Conservation (phyloP, 495 filamentous ascomycete genomes). For the Penicillium bialowiezense region DNA sequence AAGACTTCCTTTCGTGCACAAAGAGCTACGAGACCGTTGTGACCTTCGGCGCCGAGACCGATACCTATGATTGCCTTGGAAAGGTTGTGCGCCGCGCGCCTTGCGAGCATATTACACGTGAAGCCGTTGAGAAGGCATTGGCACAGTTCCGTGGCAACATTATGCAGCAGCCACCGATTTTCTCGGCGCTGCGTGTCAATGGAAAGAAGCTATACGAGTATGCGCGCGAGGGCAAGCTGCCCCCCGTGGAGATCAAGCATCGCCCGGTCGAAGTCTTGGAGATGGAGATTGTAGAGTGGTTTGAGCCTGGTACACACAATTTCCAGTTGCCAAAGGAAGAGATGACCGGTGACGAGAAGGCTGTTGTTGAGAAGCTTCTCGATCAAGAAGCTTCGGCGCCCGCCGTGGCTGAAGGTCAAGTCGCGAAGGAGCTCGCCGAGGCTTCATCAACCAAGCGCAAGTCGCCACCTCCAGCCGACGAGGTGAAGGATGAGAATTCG, state of each 20-base stretch:
- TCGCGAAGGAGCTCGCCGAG: constrained; percentile 9
- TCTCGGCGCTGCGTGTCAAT: constrained; percentile 85
- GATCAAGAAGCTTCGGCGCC: constrained; percentile 34
- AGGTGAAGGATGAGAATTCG: constrained; percentile 15
- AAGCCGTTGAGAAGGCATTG: constrained; percentile 74
- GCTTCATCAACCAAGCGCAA: constrained; percentile 27
- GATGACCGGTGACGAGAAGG: constrained; percentile 66
- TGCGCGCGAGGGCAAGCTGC: constrained; percentile 79
- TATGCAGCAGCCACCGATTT: constrained; percentile 88
- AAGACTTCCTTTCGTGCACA: constrained; percentile 76
- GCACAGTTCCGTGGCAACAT: constrained; percentile 77
- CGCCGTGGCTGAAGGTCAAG: constrained; percentile 19
- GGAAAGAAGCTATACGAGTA: constrained; percentile 96
- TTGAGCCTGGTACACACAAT: constrained; percentile 75
- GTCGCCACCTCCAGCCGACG: constrained; percentile 29
- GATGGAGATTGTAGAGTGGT: constrained; percentile 82
- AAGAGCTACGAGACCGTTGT: constrained; percentile 90
- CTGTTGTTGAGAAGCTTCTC: constrained; percentile 67
- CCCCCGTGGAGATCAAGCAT: constrained; percentile 79
- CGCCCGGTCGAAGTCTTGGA: constrained; percentile 72
- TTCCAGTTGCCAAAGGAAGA: constrained; percentile 72
- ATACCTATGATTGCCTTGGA: constrained; percentile 83
- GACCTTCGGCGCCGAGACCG: constrained; percentile 88
- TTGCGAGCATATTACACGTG: constrained; percentile 75
- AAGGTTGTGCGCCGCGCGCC: constrained; percentile 71